These are phyloP conservation scores for Entomophthora muscae DNA, from an alignment of 371 early-diverging fungal genomes.

Conservation along the genomic window DNA sequence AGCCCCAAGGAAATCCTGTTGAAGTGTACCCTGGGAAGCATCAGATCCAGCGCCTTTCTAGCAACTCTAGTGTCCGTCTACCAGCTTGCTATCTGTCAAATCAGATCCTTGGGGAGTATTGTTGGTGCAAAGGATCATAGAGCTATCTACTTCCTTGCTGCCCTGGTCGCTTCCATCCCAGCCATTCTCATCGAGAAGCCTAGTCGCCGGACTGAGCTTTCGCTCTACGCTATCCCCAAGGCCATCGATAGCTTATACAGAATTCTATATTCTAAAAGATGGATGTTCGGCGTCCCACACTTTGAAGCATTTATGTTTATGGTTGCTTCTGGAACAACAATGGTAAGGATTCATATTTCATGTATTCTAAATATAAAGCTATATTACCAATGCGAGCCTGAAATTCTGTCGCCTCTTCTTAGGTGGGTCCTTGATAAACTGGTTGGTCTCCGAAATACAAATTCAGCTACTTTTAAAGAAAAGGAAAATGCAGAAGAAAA, in stretches of 20 bases:
- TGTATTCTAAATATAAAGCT: slow-evolving; percentile 1
- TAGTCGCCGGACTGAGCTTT: slow-evolving; percentile 40
- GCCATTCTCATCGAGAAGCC: slow-evolving; percentile 51
- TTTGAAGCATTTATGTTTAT: slow-evolving; percentile 11
- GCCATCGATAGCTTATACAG: slow-evolving; percentile 33
- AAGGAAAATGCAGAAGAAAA: too few species aligned
- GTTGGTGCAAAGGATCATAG: slow-evolving; percentile 22
- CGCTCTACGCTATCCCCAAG: slow-evolving; percentile 46
- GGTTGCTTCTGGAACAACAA: slow-evolving; percentile 9
- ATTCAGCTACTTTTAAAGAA: too few species aligned
- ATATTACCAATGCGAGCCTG: slow-evolving; percentile 10
- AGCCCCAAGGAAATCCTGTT: slow-evolving; percentile 27
- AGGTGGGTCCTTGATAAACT: slow-evolving; percentile 2
- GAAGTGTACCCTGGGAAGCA: slow-evolving; percentile 27
- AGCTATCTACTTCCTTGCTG: slow-evolving; percentile 40
- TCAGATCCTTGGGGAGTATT: slow-evolving; percentile 29
- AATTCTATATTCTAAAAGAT: slow-evolving; percentile 31
- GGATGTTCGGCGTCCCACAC: slow-evolving; percentile 17
- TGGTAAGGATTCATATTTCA: slow-evolving; percentile 9
- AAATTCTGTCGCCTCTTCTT: slow-evolving; percentile 9
- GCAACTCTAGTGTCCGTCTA: slow-evolving; percentile 36
- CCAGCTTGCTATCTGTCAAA: slow-evolving; percentile 36
- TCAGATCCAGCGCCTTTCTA: slow-evolving; percentile 40
- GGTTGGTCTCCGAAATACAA: too few species aligned
- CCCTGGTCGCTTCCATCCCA: slow-evolving; percentile 23